A percentile compares a stretch with the other conserved stretches of the same genome.
phyloP scores from a whole-genome alignment of 163 green algal genomes.

The Scenedesmus sp. region DNA sequence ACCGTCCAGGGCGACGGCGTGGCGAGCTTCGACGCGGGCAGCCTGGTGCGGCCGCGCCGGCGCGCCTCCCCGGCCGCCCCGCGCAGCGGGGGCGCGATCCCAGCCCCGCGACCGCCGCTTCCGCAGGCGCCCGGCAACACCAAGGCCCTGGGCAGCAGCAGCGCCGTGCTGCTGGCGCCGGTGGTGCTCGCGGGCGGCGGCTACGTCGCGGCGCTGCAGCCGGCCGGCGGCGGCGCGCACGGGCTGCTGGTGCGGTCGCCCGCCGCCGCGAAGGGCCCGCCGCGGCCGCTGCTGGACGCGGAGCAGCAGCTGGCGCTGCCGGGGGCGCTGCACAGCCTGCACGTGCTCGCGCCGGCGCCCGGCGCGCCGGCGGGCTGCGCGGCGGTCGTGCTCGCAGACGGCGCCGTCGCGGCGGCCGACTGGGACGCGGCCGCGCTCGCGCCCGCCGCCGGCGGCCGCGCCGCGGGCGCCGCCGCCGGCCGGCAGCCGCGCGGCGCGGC shows the following conservation, averaged over 20 bases:
- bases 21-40: slow-evolving; percentile 2
- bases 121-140: slow-evolving; percentile 1
- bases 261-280: neutral
- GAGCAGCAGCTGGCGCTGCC: slow-evolving; percentile 32
- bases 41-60: slow-evolving; percentile 10
- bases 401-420: slow-evolving; percentile 24
- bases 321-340: slow-evolving; percentile 27
- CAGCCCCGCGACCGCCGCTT: too few species aligned
- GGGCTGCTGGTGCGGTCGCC: slow-evolving; percentile 12
- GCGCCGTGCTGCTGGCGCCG: slow-evolving; percentile 29
- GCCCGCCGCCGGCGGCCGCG: neutral
- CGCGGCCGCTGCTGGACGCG: slow-evolving; percentile 28
- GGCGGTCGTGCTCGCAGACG: slow-evolving; percentile 29
- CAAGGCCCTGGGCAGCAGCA: slow-evolving; percentile 14
- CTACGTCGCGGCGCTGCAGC: slow-evolving; percentile 40
- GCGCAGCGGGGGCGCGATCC: neutral
- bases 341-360: slow-evolving; percentile 11
- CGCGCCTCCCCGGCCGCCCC: too few species aligned
- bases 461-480: neutral
- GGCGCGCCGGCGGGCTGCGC: neutral
- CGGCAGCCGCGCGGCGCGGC: neutral
- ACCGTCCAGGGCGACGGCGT: slow-evolving; percentile 30
- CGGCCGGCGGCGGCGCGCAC: slow-evolving; percentile 10
- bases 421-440: neutral
- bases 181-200: slow-evolving; percentile 20